Evolutionary conservation across 768 basidiomycete species (phyloP), one percentile per base, ranked within the genome.

Genomic region (Trametes sanguinea): DNA sequence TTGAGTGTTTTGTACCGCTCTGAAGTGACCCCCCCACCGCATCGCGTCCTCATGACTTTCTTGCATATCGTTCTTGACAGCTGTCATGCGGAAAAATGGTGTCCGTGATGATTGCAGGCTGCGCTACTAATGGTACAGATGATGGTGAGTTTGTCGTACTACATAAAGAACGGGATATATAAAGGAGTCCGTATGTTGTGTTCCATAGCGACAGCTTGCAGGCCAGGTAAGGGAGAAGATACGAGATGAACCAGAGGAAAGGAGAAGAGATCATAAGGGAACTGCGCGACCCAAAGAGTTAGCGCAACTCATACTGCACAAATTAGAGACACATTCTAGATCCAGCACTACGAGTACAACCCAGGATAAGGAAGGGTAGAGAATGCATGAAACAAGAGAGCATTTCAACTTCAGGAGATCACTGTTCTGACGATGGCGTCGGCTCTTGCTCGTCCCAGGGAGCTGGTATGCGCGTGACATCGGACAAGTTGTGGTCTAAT

Each of bases 401-500:
- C 22, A 42, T 14, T 2, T 5, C 3, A 1, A 14, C 1, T 4
- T n/a, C n/a, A n/a, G n/a, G n/a, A n/a, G n/a, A 11, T 50, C 29
- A 52, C 9, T 30, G 57, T 27, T 51, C 57, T 59, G 42, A 50
- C 2, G 57, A 40, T 32, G 57, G 16, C 29, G 37, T 50, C 2
- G 2, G 22, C 29, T 45, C 60, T 5, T 50, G 51, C 4, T 64
- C 48, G 16, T 76, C 75, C 76, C 75, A 77, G 2, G 91, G 90
- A 0, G 89, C 85, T 10, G 90, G 90, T 60, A 77, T 76, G 44
- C 89, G 80, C 14, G 84, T 81, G 16, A 88, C 83, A 67, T 93
- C 91, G 46, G 84, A 87, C 30, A 93, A 80, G 66, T 92, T 93
- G 76, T 88, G 82, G 72, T 93, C 91, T 3, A 88, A 85, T 17